phyloP scores from a whole-genome alignment of 2,329 filamentous ascomycete species.

The Sporothrix dimorphospora region DNA sequence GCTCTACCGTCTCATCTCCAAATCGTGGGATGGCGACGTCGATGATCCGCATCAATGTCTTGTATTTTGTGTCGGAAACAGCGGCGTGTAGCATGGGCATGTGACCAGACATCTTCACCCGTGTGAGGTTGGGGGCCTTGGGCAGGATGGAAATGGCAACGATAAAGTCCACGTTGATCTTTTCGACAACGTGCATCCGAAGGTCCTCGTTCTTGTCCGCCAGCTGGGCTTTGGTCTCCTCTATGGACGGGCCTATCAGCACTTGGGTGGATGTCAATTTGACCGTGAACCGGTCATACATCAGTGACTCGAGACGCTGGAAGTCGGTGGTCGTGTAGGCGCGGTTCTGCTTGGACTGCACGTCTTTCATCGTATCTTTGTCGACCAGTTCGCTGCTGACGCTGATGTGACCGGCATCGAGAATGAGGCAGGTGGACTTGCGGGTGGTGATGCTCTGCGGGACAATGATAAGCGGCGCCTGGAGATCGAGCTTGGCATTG shows the following conservation, averaged over 20 bases:
- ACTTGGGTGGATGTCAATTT: constrained; percentile 95
- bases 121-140: constrained; percentile 89
- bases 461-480: constrained; percentile 94
- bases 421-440: constrained; percentile 83
- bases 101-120: constrained; percentile 87
- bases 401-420: constrained; percentile 95
- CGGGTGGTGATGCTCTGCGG: constrained; percentile 86
- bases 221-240: constrained; percentile 84
- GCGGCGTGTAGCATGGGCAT: constrained; percentile 89
- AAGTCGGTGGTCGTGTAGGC: constrained; percentile 89
- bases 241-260: constrained; percentile 89
- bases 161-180: constrained; percentile 95
- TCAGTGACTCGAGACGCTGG: constrained; percentile 81
- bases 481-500: constrained; percentile 92
- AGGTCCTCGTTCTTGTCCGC: constrained; percentile 67
- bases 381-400: constrained; percentile 94
- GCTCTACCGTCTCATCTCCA: constrained; percentile 47
- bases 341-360: constrained; percentile 88
- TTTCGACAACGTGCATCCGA: constrained; percentile 87
- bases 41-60: constrained; percentile 92
- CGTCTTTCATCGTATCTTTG: constrained; percentile 82
- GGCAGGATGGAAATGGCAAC: constrained; percentile 98
- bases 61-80: constrained; percentile 95
- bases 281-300: constrained; percentile 97
- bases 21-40: constrained; percentile 93